Conservation (phyloP, 2,329 filamentous ascomycete genomes). For the Cladophialophora psammophila region DNA sequence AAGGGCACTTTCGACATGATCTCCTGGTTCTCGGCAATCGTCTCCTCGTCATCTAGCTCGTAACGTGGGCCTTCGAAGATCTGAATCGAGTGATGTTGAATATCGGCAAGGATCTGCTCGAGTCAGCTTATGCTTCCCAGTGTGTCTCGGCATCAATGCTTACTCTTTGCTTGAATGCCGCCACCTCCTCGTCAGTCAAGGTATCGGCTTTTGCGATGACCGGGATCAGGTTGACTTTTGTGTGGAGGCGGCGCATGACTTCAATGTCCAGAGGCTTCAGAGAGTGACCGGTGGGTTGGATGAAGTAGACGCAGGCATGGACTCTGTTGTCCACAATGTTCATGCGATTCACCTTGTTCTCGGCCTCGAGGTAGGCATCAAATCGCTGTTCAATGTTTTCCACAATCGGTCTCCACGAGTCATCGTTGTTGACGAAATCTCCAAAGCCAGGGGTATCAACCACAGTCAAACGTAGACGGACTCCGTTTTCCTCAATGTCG, state of each 20-base stretch:
- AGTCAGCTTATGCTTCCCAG: conserved; percentile 40
- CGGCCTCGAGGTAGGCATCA: conserved; percentile 96
- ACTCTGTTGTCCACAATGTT: conserved; percentile 99
- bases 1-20: conserved; percentile 99
- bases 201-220: conserved; percentile 99
- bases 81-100: conserved; percentile 95
- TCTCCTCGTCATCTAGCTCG: conserved; percentile 98
- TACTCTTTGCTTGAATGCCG: conserved; percentile 94
- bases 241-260: conserved; percentile 98
- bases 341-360: conserved; percentile 99
- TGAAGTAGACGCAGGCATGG: conserved; percentile 99
- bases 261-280: conserved; percentile 98
- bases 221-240: conserved; percentile 99
- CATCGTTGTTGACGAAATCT: conserved; percentile 99
- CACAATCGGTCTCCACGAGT: conserved; percentile 98
- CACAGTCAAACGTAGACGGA: conserved; percentile 92
- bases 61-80: conserved; percentile 99
- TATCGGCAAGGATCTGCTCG: conserved; percentile 88
- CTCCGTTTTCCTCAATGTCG: conserved; percentile 97
- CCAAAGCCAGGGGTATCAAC: conserved; percentile 98
- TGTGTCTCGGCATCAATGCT: conserved; percentile 49
- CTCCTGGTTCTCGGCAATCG: conserved; percentile 99
- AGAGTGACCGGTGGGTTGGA: conserved; percentile 97
- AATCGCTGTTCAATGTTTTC: conserved; percentile 99
- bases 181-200: conserved; percentile 94